Percentiles rank a stretch among this genome's conserved stretches.
Conservation (phyloP, 2,329 filamentous ascomycete species). For the Ceratocystiopsis minuta region DNA sequence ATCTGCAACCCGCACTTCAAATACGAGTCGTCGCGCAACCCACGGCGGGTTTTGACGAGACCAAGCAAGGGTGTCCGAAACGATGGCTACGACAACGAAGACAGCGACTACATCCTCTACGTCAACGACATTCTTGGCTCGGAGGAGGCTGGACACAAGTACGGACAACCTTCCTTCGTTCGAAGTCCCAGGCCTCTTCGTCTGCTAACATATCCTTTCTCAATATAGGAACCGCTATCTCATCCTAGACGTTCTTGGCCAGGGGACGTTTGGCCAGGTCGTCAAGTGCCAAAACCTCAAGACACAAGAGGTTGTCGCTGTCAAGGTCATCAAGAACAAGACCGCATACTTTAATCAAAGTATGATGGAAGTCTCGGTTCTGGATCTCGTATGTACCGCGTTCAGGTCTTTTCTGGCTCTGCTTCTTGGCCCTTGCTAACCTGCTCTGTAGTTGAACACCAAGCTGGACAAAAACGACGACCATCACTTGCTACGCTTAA, state of each 20-base stretch:
- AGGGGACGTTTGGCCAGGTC: conserved; percentile 95
- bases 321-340: conserved; percentile 98
- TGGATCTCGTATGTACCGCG: conserved; percentile 55
- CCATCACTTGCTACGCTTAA: conserved; percentile 81
- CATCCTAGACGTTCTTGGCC: conserved; percentile 89
- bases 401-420: neutral
- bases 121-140: conserved; percentile 97
- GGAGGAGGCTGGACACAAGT: conserved; percentile 96
- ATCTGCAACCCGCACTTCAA: conserved; percentile 98
- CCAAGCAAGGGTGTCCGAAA: conserved; percentile 98
- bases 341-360: conserved; percentile 99
- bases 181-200: neutral
- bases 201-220: conserved; percentile 2
- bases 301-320: conserved; percentile 93
- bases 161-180: conserved; percentile 14
- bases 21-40: conserved; percentile 95
- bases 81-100: conserved; percentile 96
- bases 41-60: conserved; percentile 86
- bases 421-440: neutral
- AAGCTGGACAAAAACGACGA: conserved; percentile 99
- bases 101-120: conserved; percentile 97
- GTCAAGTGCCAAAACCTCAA: conserved; percentile 98
- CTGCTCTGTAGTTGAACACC: conserved; percentile 58
- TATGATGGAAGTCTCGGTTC: conserved; percentile 99
- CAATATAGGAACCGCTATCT: conserved; percentile 67